Evolutionary conservation across 116 monocot genomes (phyloP).

Genomic region (Phalaenopsis hybrid): DNA sequence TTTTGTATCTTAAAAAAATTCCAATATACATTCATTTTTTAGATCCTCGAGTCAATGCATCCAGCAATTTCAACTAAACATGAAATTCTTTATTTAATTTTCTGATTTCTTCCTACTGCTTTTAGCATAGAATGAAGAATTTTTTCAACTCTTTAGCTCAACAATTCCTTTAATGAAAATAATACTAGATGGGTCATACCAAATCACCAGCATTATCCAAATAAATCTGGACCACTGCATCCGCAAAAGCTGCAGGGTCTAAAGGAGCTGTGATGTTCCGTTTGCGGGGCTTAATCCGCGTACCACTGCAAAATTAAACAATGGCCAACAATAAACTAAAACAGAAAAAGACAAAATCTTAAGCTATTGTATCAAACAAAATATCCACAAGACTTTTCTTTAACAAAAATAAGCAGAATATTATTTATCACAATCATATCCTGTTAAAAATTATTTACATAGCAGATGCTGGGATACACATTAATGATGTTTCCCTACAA

Average conservation of each 20-base stretch:
- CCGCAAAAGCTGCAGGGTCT: conserved; percentile 95
- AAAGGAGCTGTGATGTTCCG: conserved; percentile 96
- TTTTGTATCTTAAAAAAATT: neutral
- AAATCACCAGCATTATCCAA: conserved; percentile 97
- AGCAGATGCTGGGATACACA: neutral
- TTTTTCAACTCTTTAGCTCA: neutral
- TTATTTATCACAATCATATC: neutral
- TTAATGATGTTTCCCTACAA: neutral
- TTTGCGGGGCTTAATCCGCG: conserved; percentile 99
- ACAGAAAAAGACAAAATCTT: neutral
- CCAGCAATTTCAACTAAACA: neutral
- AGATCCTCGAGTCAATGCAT: neutral
- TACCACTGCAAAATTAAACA: conserved; percentile 56
- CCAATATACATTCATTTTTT: neutral
- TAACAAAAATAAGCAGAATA: neutral
- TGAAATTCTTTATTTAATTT: neutral
- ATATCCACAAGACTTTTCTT: neutral
- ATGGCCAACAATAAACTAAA: neutral
- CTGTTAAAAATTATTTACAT: neutral
- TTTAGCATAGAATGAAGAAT: neutral
- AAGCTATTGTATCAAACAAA: neutral
- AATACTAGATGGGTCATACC: conserved; percentile 26
- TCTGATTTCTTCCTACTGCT: neutral
- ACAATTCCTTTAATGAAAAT: neutral
- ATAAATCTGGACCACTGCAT: conserved; percentile 98